Base-by-base conservation (phyloP, 2,329 filamentous ascomycete species). In the Metarhizium brunneum region DNA sequence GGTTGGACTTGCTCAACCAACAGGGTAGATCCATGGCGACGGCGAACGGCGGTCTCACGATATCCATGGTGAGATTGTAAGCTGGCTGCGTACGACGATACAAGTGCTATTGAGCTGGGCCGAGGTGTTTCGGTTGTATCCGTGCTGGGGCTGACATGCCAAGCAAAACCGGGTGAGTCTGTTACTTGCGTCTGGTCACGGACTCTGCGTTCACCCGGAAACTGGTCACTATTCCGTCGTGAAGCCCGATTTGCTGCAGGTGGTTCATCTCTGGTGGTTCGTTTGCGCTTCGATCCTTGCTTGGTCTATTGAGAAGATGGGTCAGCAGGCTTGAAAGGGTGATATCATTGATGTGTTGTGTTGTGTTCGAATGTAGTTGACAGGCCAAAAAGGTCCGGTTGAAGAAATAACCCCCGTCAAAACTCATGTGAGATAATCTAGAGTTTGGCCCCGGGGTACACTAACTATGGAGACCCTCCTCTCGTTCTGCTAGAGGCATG, bases 251-350 rank as follows among this genome's bases (percentile, higher is more conserved):
- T 29, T 54, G 53, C 38, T 40, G 40, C 5, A 18, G 48, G 16
- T 32, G 29, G 14, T 18, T n/a, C 38, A 29, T 51, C 49, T 13
- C n/a, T 40, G 14, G 49, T 40, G 14, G 29, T 50, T 55, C 54
- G 52, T 36, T 55, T 55, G 30, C 54, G 54, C 42, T 55, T 55
- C 30, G 42, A 32, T 40, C 54, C 54, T 50, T 55, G 54, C 30
- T 29, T 52, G 43, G 32, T 20, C 36, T 52, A 38, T 8, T 6
- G 16, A 40, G 42, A 51, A 43, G 50, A 52, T 36, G 36, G 36
- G 50, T 52, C 50, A 52, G 50, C 50, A 29, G 16, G 43, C 45
- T 45, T 20, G 42, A 18, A 45, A 11, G 16, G 6, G 14, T 20
- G 6, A 18, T 16, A 16, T 16, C 40, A 16, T 16, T 43, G 40